Conservation (phyloP, 805 yeast species). For the Pichia paraexigua region DNA sequence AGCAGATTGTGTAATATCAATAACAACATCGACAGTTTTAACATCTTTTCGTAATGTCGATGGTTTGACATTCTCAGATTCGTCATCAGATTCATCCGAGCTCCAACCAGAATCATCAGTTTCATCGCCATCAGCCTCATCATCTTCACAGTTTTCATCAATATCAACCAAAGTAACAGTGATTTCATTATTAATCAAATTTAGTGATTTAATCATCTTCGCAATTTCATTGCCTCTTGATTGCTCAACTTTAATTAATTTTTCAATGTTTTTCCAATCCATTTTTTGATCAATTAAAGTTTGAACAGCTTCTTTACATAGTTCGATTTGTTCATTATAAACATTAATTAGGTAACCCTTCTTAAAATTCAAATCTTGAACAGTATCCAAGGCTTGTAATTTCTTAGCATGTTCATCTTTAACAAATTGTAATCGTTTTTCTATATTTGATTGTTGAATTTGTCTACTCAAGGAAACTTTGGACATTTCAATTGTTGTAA, state of each 20-base stretch:
- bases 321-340: constrained; percentile 63
- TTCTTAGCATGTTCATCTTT: constrained; percentile 63
- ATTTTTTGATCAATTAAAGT: constrained; percentile 67
- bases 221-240: constrained; percentile 60
- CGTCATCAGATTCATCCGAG: constrained; percentile 25
- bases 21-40: constrained; percentile 41
- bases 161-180: constrained; percentile 44
- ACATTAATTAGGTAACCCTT: constrained; percentile 70
- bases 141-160: constrained; percentile 33
- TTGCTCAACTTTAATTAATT: constrained; percentile 62
- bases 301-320: constrained; percentile 61
- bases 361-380: constrained; percentile 53
- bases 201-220: constrained; percentile 55
- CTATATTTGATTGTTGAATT: constrained; percentile 68
- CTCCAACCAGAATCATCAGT: constrained; percentile 13
- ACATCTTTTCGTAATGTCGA: constrained; percentile 8
- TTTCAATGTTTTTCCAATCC: constrained; percentile 91
- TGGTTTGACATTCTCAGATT: constrained; percentile 6
- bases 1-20: constrained; percentile 66
- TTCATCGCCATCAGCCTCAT: constrained; percentile 30
- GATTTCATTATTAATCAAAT: constrained; percentile 61
- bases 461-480: constrained; percentile 69
- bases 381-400: constrained; percentile 53
- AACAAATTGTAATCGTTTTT: constrained; percentile 67
- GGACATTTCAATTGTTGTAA: constrained; percentile 77